phyloP scores from a whole-genome alignment of 805 yeast species.

The Starmerella apis region DNA sequence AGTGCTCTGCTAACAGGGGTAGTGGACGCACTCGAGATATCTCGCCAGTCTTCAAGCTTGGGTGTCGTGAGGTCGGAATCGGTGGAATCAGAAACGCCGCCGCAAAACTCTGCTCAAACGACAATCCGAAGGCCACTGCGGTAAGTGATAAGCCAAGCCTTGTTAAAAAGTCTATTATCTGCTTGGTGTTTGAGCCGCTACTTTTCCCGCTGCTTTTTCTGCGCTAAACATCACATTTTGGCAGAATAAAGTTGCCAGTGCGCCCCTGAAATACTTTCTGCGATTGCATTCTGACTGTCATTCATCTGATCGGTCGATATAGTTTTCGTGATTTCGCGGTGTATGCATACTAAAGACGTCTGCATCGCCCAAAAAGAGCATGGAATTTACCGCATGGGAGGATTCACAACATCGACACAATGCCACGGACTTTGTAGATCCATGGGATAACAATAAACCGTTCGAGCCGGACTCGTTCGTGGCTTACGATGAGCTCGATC shows the following conservation, averaged over 20 bases:
- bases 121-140: background rate
- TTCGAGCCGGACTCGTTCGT: conserved; percentile 2
- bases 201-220: background rate
- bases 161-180: background rate
- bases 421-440: conserved; percentile 1
- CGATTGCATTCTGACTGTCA: background rate
- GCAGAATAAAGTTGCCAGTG: background rate
- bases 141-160: background rate
- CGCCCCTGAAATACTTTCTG: background rate
- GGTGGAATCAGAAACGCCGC: background rate
- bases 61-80: conserved; percentile 4
- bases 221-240: background rate
- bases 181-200: background rate
- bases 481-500: conserved; percentile 1
- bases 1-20: background rate
- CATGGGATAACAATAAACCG: background rate
- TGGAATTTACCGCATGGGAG: conserved; percentile 18
- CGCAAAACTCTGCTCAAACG: background rate
- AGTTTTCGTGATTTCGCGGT: background rate
- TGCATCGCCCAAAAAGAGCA: conserved; percentile 4
- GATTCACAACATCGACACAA: conserved; percentile 4
- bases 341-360: background rate
- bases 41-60: conserved; percentile 1
- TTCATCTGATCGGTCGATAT: background rate
- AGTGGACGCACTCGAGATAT: background rate